These are phyloP conservation scores for Pseudocohnilembus persalinus DNA, from an alignment of 169 alveolate genomes.

Conservation along the genomic window DNA sequence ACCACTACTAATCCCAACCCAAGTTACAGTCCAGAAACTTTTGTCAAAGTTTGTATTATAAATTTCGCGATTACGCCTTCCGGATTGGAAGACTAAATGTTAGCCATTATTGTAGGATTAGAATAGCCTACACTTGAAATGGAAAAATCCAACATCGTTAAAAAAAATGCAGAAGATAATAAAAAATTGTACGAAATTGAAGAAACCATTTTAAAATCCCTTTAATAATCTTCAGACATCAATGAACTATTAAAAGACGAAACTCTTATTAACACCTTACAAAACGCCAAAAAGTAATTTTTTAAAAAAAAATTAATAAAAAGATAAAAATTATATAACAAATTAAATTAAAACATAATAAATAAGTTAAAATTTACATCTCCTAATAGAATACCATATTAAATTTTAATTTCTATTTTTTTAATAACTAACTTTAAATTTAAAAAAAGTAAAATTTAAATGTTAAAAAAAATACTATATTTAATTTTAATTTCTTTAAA, in stretches of 20 bases:
- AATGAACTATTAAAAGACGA: constrained; percentile 65
- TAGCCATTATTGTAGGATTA: constrained; percentile 87
- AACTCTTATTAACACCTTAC: constrained; percentile 67
- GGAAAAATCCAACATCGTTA: constrained; percentile 85
- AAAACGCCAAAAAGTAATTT: constrained; percentile 76
- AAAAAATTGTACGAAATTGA: constrained; percentile 76
- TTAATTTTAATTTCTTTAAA: constrained; percentile 71
- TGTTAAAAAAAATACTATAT: constrained; percentile 74
- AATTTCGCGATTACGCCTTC: constrained; percentile 92
- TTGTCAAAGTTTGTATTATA: constrained; percentile 87
- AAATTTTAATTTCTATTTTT: no score
- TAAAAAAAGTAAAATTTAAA: no score
- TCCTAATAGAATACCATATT: constrained; percentile 55
- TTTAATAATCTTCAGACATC: constrained; percentile 80
- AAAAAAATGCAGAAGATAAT: constrained; percentile 88
- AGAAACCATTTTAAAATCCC: constrained; percentile 81
- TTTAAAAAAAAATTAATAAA: constrained; percentile 72
- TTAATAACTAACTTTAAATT: no score
- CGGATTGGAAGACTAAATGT: constrained; percentile 92
- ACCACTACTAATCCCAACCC: constrained; percentile 89
- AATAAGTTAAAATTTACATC: no score
- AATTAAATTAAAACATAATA: no score
- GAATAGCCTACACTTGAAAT: constrained; percentile 91
- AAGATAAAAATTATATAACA: no score
- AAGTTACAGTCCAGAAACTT: constrained; percentile 87